These are phyloP conservation scores for Magnolia changhungtana DNA, from an alignment of 164 flowering plant genomes.

Conservation along the genomic window DNA sequence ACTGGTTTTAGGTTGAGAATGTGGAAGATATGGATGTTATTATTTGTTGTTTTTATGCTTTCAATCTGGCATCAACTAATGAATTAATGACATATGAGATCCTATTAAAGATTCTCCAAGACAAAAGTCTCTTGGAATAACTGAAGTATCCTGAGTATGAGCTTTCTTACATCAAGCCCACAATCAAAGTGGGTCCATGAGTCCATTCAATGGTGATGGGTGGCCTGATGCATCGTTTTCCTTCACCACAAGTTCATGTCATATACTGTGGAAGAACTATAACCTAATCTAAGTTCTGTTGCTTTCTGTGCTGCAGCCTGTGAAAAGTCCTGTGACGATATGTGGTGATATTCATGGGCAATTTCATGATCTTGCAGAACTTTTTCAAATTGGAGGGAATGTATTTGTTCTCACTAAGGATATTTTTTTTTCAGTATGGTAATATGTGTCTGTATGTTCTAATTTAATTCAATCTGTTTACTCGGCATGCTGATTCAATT, in stretches of 20 bases:
- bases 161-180: neutral
- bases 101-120: neutral
- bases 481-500: too few species aligned
- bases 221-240: neutral
- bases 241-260: neutral
- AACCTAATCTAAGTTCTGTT: neutral
- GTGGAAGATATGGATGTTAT: too few species aligned
- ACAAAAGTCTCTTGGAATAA: neutral
- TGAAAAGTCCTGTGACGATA: conserved; percentile 90
- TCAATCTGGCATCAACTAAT: too few species aligned
- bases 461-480: neutral
- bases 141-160: neutral
- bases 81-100: neutral
- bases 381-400: conserved; percentile 93
- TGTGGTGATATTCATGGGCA: conserved; percentile 98
- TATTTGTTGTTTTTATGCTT: too few species aligned
- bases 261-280: neutral
- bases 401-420: conserved; percentile 30
- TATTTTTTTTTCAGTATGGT: neutral
- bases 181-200: neutral
- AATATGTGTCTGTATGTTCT: neutral
- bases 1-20: neutral
- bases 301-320: conserved; percentile 60
- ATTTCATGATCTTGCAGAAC: conserved; percentile 96
- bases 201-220: neutral